A percentile compares a stretch with the other conserved stretches of the same genome.
Evolutionary conservation across 768 basidiomycete species (phyloP).

Genomic region (Leccinum obscurum): DNA sequence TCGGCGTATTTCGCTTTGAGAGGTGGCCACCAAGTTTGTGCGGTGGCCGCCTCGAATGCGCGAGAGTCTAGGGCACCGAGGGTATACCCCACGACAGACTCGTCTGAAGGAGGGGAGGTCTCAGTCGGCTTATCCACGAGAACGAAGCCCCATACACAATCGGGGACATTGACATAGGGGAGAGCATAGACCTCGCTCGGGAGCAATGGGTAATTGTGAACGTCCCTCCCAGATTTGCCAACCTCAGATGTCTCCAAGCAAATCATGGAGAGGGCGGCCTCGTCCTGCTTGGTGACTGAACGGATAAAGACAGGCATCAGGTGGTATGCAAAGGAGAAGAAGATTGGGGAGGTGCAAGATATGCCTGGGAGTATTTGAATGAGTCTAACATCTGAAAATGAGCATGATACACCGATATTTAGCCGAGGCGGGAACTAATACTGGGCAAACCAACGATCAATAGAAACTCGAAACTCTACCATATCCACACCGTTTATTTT

Average conservation of each 20-base stretch:
- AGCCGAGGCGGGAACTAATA: conserved; percentile 14
- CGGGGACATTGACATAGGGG: conserved; percentile 70
- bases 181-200: conserved; percentile 73
- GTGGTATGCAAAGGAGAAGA: not conserved
- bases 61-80: conserved; percentile 69
- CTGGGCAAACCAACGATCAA: not conserved
- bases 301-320: conserved; percentile 51
- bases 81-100: conserved; percentile 66
- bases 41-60: conserved; percentile 55
- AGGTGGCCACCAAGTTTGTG: conserved; percentile 64
- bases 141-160: conserved; percentile 68
- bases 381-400: conserved; percentile 12
- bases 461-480: not conserved
- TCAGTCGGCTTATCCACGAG: conserved; percentile 48
- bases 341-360: not conserved
- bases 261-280: conserved; percentile 59
- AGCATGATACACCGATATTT: conserved; percentile 19
- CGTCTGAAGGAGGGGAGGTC: conserved; percentile 29
- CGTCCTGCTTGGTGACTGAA: conserved; percentile 53
- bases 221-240: conserved; percentile 60
- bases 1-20: conserved; percentile 55
- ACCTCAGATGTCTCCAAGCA: conserved; percentile 76
- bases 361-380: not conserved
- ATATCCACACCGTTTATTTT: conserved; percentile 16
- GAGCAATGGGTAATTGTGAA: conserved; percentile 63